These are phyloP conservation scores for Fusarium sp. DNA, from an alignment of 2,329 filamentous ascomycete species.

Conservation along the genomic window DNA sequence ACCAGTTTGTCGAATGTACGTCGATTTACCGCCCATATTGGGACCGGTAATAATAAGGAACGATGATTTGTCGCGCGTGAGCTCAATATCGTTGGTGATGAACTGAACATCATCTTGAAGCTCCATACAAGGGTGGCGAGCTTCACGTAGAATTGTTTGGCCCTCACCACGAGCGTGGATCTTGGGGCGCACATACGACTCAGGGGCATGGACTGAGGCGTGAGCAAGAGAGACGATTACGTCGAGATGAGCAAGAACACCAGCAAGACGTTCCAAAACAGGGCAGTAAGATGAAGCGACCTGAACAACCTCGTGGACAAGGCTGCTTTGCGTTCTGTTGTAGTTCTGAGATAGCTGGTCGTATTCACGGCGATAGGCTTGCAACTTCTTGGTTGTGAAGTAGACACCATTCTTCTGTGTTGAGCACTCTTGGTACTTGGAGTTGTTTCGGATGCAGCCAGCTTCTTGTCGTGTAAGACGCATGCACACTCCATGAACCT, in stretches of 20 bases:
- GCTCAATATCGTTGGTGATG: conserved; percentile 95
- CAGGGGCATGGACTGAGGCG: conserved; percentile 91
- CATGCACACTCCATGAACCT: conserved; percentile 96
- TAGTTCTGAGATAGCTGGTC: conserved; percentile 96
- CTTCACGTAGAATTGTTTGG: conserved; percentile 89
- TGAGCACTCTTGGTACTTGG: conserved; percentile 90
- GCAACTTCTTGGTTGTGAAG: conserved; percentile 89
- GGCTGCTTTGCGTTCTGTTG: conserved; percentile 89
- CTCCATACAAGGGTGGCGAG: conserved; percentile 96
- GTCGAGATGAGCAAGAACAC: conserved; percentile 90
- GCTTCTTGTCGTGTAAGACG: conserved; percentile 91
- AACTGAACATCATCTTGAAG: conserved; percentile 99
- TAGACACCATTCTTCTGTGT: conserved; percentile 99
- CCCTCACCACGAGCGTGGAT: conserved; percentile 91
- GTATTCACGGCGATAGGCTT: conserved; percentile 86
- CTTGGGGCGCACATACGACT: conserved; percentile 88
- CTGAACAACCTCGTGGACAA: conserved; percentile 91
- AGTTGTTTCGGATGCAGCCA: conserved; percentile 91
- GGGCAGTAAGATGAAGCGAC: conserved; percentile 96
- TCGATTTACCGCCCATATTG: conserved; percentile 99
- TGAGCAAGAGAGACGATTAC: conserved; percentile 96
- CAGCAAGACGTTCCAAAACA: conserved; percentile 88
- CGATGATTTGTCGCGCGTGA: conserved; percentile 81
- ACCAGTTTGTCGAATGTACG: conserved; percentile 96
- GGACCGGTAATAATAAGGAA: conserved; percentile 98